Evolutionary conservation across 179 eudicot species (phyloP).

Genomic region (Silene coronaria): DNA sequence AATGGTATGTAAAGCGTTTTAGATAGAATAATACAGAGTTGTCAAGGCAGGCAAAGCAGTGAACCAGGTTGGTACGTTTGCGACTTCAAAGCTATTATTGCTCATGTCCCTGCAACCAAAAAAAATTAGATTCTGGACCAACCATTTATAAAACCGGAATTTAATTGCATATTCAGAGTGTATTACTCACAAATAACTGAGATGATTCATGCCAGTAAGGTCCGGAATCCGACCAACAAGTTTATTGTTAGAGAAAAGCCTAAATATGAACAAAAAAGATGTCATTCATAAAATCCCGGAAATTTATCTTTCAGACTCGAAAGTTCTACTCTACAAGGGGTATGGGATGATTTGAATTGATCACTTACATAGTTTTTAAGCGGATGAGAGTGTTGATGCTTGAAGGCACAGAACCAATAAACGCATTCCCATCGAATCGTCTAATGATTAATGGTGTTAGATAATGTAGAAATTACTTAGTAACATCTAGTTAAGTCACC

Average conservation of each 20-base stretch:
- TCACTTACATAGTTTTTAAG: slow-evolving; percentile 52
- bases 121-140: neutral
- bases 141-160: too few species aligned
- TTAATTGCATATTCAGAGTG: neutral
- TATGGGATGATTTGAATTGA: slow-evolving; percentile 21
- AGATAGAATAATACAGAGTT: slow-evolving; percentile 38
- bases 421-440: slow-evolving; percentile 58
- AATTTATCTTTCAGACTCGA: too few species aligned
- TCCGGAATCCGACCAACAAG: slow-evolving; percentile 58
- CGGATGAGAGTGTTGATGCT: slow-evolving; percentile 48
- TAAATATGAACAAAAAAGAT: slow-evolving; percentile 23
- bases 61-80: slow-evolving; percentile 35
- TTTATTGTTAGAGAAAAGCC: slow-evolving; percentile 58
- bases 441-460: slow-evolving; percentile 27
- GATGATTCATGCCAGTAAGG: slow-evolving; percentile 51
- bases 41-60: slow-evolving; percentile 35
- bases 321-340: too few species aligned
- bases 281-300: too few species aligned
- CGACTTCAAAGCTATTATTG: slow-evolving; percentile 43
- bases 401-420: slow-evolving; percentile 46
- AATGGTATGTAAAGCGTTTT: too few species aligned
- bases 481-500: neutral
- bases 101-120: slow-evolving; percentile 43
- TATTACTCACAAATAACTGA: slow-evolving; percentile 54
- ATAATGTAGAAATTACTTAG: neutral